Evolutionary conservation across 2,329 filamentous ascomycete genomes (phyloP).

Genomic region (Xylariaceae sp.): DNA sequence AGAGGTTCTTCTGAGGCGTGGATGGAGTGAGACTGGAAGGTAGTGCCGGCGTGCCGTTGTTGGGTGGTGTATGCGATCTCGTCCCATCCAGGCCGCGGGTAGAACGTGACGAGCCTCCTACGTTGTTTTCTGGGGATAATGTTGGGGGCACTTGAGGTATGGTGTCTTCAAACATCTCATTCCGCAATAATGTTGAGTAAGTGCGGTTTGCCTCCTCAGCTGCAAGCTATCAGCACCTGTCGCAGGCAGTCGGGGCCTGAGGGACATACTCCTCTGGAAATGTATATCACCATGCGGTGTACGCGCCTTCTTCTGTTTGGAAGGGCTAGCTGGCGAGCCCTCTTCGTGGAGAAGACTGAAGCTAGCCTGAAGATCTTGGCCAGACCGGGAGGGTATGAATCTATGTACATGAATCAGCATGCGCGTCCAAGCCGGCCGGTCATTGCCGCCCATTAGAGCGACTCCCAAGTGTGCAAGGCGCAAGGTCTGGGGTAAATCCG

Average conservation of each 20-base stretch:
- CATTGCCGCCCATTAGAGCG: too few species aligned
- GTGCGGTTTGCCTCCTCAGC: slow-evolving; percentile 93
- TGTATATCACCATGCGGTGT: slow-evolving; percentile 84
- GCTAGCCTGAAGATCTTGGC: slow-evolving; percentile 87
- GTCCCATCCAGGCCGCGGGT: slow-evolving; percentile 56
- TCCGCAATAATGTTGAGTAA: slow-evolving; percentile 78
- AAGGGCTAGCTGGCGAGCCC: slow-evolving; percentile 85
- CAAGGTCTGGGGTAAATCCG: too few species aligned
- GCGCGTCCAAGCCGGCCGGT: too few species aligned
- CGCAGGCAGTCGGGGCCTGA: not conserved
- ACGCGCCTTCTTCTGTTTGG: slow-evolving; percentile 67
- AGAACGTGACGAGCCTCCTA: slow-evolving; percentile 42
- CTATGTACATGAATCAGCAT: too few species aligned
- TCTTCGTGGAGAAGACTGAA: slow-evolving; percentile 90
- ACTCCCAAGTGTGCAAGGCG: too few species aligned
- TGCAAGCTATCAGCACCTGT: slow-evolving; percentile 24
- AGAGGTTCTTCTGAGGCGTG: slow-evolving; percentile 95
- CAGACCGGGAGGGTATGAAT: slow-evolving; percentile 90
- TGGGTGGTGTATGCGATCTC: slow-evolving; percentile 74
- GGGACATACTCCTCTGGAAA: slow-evolving; percentile 75
- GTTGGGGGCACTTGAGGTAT: slow-evolving; percentile 70
- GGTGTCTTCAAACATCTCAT: slow-evolving; percentile 85
- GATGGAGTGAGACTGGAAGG: slow-evolving; percentile 78
- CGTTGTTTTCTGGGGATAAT: slow-evolving; percentile 50
- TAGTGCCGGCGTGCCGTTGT: slow-evolving; percentile 54